phyloP scores from a whole-genome alignment of 305 asterid species.

The Fraxinus ornus region DNA sequence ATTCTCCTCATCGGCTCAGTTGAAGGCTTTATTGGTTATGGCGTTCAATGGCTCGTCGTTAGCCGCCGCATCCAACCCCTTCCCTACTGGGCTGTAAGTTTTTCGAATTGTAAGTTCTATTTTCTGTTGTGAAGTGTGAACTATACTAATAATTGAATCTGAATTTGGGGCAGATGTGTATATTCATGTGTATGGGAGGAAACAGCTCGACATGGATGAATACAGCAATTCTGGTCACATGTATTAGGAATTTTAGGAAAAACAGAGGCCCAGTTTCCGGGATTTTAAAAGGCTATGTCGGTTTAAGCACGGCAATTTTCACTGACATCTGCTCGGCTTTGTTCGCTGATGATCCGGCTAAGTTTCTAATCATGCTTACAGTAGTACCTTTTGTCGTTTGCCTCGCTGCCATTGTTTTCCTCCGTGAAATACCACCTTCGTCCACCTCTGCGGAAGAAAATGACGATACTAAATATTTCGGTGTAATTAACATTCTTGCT shows the following conservation, averaged over 20 bases:
- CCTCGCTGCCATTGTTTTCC: constrained; percentile 67
- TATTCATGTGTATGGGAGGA: constrained; percentile 91
- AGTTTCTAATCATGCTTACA: constrained; percentile 66
- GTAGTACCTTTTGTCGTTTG: constrained; percentile 64
- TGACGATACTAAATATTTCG: constrained; percentile 64
- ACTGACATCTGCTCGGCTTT: constrained; percentile 86
- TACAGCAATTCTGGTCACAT: constrained; percentile 79
- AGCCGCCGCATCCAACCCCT: constrained; percentile 26
- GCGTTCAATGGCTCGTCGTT: constrained; percentile 30
- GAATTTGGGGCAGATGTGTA: constrained; percentile 54
- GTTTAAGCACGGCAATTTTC: constrained; percentile 90
- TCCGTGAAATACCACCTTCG: constrained; percentile 85
- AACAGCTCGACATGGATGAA: constrained; percentile 99
- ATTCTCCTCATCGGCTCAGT: constrained; percentile 25
- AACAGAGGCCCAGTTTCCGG: constrained; percentile 90
- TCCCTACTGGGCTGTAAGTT: constrained; percentile 23
- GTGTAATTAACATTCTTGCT: constrained; percentile 63
- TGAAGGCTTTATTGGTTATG: constrained; percentile 30
- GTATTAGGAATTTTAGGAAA: constrained; percentile 75
- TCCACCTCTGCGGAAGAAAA: constrained; percentile 50
- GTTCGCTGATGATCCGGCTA: constrained; percentile 70
- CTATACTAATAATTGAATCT: not conserved
- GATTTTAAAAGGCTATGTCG: constrained; percentile 80
- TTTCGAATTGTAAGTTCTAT: not conserved
- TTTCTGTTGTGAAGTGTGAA: not conserved